phyloP scores from a whole-genome alignment of 2,329 filamentous ascomycete genomes.

The Onygena corvina region DNA sequence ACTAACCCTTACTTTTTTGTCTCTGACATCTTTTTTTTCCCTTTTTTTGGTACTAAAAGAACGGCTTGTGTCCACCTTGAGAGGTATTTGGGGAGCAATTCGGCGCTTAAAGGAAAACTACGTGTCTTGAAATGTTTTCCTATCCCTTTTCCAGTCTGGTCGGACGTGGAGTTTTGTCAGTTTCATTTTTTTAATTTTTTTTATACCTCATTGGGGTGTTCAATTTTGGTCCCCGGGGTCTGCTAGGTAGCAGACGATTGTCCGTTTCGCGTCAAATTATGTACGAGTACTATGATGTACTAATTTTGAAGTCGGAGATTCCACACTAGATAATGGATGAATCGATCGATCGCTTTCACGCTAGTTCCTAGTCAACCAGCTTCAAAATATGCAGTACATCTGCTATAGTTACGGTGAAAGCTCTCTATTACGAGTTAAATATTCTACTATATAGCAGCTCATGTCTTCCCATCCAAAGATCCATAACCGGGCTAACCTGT shows the following conservation, averaged over 20 bases:
- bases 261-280: background rate
- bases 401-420: background rate
- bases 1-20: conserved; percentile 6
- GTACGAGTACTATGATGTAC: conserved; percentile 5
- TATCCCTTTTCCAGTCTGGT: conserved; percentile 10
- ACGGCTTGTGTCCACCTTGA: background rate
- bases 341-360: background rate
- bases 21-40: background rate
- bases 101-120: background rate
- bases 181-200: conserved; percentile 16
- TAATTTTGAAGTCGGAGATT: background rate
- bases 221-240: background rate
- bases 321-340: background rate
- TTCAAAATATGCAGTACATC: background rate
- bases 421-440: conserved; percentile 47
- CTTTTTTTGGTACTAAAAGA: conserved; percentile 2
- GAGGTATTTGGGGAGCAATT: conserved; percentile 3
- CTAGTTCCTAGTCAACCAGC: background rate
- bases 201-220: background rate
- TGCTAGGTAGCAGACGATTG: background rate
- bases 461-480: conserved; percentile 54
- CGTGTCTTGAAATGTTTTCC: conserved; percentile 11
- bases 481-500: conserved; percentile 49
- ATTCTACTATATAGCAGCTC: conserved; percentile 55
- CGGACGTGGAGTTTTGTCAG: conserved; percentile 15